phyloP scores from a whole-genome alignment of 352 stramenopile species.

The Peronospora belbahrii region DNA sequence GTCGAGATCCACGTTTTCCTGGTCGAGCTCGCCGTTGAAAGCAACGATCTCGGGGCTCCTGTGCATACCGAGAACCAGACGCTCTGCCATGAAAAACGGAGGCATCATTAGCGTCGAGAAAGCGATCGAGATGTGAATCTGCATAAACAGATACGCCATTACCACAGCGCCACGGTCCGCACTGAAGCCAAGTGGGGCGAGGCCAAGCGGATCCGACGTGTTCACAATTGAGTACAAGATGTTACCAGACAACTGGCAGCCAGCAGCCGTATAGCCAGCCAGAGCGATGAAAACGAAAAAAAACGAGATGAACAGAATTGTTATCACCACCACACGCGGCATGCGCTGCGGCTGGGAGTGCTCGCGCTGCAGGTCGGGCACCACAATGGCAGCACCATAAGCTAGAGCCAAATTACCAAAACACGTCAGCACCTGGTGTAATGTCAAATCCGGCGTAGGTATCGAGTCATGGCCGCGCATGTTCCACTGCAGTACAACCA shows the following conservation, averaged over 20 bases:
- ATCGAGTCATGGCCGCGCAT: slow-evolving; percentile 29
- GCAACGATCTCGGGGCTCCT: slow-evolving; percentile 18
- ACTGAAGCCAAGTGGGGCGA: slow-evolving; percentile 26
- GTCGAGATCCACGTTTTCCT: slow-evolving; percentile 19
- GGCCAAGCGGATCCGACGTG: slow-evolving; percentile 1
- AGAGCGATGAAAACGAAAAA: slow-evolving; percentile 33
- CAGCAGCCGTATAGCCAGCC: slow-evolving; percentile 28
- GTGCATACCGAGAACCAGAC: slow-evolving; percentile 45
- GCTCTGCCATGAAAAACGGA: slow-evolving; percentile 43
- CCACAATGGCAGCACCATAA: slow-evolving; percentile 46
- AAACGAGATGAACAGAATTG: slow-evolving; percentile 27
- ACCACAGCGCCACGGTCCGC: slow-evolving; percentile 31
- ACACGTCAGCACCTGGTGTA: slow-evolving; percentile 32
- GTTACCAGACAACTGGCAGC: slow-evolving; percentile 53
- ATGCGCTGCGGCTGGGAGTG: slow-evolving; percentile 42
- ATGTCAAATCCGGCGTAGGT: slow-evolving; percentile 24
- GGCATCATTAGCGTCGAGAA: slow-evolving; percentile 44
- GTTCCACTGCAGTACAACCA: slow-evolving; percentile 27
- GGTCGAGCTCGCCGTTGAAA: slow-evolving; percentile 18
- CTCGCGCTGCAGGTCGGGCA: slow-evolving; percentile 43
- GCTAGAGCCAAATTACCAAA: slow-evolving; percentile 53
- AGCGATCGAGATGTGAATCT: slow-evolving; percentile 48
- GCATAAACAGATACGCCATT: slow-evolving; percentile 46
- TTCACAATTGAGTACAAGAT: slow-evolving; percentile 45
- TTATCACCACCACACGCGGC: slow-evolving; percentile 38